Percentiles rank a stretch among this genome's conserved stretches.
phyloP scores from a whole-genome alignment of 495 filamentous ascomycete genomes.

The Aspergillus indologenus region DNA sequence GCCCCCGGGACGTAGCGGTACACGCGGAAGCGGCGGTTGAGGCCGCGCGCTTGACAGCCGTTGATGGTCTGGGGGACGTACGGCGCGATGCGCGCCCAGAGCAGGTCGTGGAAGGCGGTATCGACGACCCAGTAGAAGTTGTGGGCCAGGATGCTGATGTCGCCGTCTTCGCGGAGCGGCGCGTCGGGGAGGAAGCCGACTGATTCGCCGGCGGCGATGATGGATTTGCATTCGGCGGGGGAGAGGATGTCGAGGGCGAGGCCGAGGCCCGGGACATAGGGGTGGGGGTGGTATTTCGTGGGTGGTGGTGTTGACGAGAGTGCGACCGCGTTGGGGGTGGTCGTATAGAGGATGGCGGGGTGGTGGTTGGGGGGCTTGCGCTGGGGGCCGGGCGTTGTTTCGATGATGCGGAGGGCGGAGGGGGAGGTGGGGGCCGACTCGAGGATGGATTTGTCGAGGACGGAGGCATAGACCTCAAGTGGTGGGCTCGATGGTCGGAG shows the following conservation, averaged over 20 bases:
- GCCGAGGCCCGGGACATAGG: constrained; percentile 37
- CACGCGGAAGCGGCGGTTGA: constrained; percentile 41
- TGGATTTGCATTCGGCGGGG: constrained; percentile 31
- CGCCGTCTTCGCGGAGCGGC: constrained; percentile 38
- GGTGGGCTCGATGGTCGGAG: constrained; percentile 32
- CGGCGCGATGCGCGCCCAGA: constrained; percentile 33
- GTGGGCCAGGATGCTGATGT: constrained; percentile 40
- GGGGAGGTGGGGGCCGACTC: constrained; percentile 27
- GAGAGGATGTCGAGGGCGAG: constrained; percentile 35
- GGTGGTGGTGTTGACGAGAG: constrained; percentile 24
- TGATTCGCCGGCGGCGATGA: constrained; percentile 39
- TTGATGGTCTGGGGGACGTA: constrained; percentile 32
- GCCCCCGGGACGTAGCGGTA: constrained; percentile 41
- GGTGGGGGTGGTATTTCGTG: constrained; percentile 37
- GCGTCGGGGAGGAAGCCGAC: constrained; percentile 37
- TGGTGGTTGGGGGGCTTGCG: constrained; percentile 42
- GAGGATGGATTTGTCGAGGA: constrained; percentile 37
- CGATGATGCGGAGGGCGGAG: constrained; percentile 33
- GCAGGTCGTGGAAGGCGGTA: constrained; percentile 37
- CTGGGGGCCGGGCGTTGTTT: constrained; percentile 31
- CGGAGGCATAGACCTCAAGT: constrained; percentile 32
- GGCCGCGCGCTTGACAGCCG: constrained; percentile 31
- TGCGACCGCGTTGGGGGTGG: constrained; percentile 30
- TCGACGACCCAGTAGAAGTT: constrained; percentile 44
- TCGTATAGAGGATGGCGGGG: constrained; percentile 38